Base-by-base conservation (phyloP, 805 yeast species). In the Kazachstania psychrophila region DNA sequence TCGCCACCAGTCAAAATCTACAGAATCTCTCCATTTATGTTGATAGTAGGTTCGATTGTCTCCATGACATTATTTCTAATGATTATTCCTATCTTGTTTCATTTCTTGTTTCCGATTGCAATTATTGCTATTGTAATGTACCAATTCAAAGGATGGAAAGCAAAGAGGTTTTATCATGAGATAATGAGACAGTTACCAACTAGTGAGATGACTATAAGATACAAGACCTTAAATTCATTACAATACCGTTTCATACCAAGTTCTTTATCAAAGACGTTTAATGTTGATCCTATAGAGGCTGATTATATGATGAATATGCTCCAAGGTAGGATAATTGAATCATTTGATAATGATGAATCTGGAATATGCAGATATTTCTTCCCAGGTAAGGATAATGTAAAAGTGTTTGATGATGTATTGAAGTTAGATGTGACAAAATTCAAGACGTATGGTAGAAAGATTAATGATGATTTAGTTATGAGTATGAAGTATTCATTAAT, bases 71-170 rank as follows among this genome's bases (percentile, higher is more conserved):
- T 42, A 11, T n/a, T 42, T n/a, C 11, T 46, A 6, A 20, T 46
- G 28, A 30, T 44, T 4, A 11, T 44, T 9, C 49, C 51, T 6
- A 22, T 50, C 5, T 29, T 50, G 4, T 28, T 48, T 6, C 29
- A 43, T 8, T 28, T 48, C 8, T 41, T 56, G 23, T 39, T 56
- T 28, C 61, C 61, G 5, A 20, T 53, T 20, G 33, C 45, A 3
- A 35, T 56, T 16, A 37, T 39, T 4, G 50, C 43, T 2, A 41
- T 52, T n/a, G 41, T 33, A 6, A 28, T 43, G 8, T 46, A 33
- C 23, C 61, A 56, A 37, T 51, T 50, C 36, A 51, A 39, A 20
- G 41, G 36, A 34, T 54, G 56, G 54, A 46, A 42, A 36, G 33
- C 40, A 11, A 42, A 39, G 13, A 37, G 37, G 13, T 26, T 53